Base-by-base conservation (phyloP, 371 early-diverging fungal genomes). In the Mucor circinelloides region DNA sequence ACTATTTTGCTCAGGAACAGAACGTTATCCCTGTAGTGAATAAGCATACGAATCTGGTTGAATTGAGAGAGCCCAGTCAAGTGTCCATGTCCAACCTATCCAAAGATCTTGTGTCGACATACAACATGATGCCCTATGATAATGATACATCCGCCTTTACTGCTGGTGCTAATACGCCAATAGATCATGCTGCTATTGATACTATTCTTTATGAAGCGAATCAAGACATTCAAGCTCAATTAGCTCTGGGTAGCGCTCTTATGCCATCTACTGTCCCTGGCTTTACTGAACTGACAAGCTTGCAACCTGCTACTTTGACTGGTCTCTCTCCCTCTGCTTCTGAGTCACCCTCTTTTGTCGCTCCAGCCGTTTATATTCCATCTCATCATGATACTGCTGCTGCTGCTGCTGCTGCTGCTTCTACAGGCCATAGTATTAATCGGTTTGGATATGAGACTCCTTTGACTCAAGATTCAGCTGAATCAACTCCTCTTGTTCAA, bases 71-170 rank as follows among this genome's bases (percentile, higher is more conserved):
- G 27, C 28, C 62, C 7, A 23, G 55, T 13, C 32, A 61, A 21
- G 67, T 67, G 4, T 44, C 31, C 12, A 46, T 67, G 36, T 6
- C 19, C 17, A 48, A 61, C 0, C 13, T 67, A 4, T 46, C 61
- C 1, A 56, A 15, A 5, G 27, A 23, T 12, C 36, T 56, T 17
- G 17, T 61, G 1, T 8, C 56, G 15, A 61, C 67, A 1, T 67
- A 67, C n/a, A 66, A 66, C 30, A 30, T 66, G 30, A 54, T 60
- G 60, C 58, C 66, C n/a, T 66, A 66, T 40, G 17, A 58, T 12
- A 3, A 21, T 9, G 34, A 58, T 21, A 25, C 48, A 2, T 23
- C 48, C 17, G 46, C 21, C 21, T 10, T 48, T 48, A 23, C 4
- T 23, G 9, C 19, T 23, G 9, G 8, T 23, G 25, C 19, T 13